Evolutionary conservation across 2,329 filamentous ascomycete species (phyloP), one percentile per base, ranked within the genome.

Genomic region (Parastagonospora nodorum): DNA sequence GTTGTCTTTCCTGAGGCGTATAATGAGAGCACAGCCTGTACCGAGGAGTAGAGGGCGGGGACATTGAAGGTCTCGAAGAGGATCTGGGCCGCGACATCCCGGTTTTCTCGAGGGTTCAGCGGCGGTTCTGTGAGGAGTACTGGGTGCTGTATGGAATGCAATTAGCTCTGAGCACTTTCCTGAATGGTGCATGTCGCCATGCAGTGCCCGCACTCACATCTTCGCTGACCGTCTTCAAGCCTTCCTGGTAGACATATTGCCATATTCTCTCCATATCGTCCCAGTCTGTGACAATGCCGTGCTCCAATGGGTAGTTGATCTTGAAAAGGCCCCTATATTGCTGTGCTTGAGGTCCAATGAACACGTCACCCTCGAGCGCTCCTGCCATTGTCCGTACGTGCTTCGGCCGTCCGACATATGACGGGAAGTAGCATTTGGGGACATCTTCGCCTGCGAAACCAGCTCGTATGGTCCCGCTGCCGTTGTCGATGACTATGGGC

Each of bases 191-290:
- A 59, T 52, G 49, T 41, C 49, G 38, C 19, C 33, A 5, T 42
- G 45, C 44, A 35, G 33, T 38, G 42, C 41, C 29, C 29, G 32
- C 14, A 71, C 78, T 73, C 75, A 92, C 89, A 83, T 99, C 94
- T 82, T 99, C 94, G 75, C 92, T 97, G 71, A 97, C 82, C 42
- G 93, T 96, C 80, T 97, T 97, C 67, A 99, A 76, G 58, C 95
- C 94, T 70, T 97, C 93, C 50, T 90, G 90, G 74, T 97, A 99
- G 45, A 99, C 92, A 71, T 96, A 94, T 68, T 95, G 90, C 94
- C 94, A 99, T 77, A 99, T 99, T 78, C 91, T 87, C 80, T 99
- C 94, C 94, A 99, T 99, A 72, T 99, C 94, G 72, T 97, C 94
- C 94, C 94, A 99, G 76, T 99, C 92, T 63, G 94, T 99, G 57